Evolutionary conservation across 768 basidiomycete species (phyloP), one percentile per base, ranked within the genome.

Genomic region (Tulasnella sp.): DNA sequence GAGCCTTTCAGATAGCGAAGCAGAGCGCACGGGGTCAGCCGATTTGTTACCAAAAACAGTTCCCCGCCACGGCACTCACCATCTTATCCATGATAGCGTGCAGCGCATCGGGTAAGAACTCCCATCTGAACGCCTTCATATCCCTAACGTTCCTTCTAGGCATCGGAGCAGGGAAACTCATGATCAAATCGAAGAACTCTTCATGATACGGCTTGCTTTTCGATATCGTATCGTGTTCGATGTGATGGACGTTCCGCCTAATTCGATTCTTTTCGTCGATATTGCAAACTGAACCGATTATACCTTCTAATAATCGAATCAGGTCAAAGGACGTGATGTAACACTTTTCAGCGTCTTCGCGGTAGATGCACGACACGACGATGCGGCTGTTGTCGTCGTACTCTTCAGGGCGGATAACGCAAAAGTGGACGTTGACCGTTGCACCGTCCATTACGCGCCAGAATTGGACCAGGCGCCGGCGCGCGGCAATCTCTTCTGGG

Each of bases 201-300:
- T 93, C 93, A 76, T 88, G 91, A 14, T 90, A 91, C 0, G 87
- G 84, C 79, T 93, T 92, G 81, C 89, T 88, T 85, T 97, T 99
- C 37, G 92, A 92, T 3, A 98, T 90, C 0, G 96, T 97, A 74
- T 89, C 91, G 0, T 97, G 97, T 72, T 91, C 87, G 81, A 97
- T 91, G 34, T 93, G 94, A 82, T 99, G 96, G 38, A 99, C 85
- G 83, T 99, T 99, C 76, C 96, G 88, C 78, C 97, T 86, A 80
- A 98, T 97, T 72, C 97, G 87, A 81, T 98, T 98, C 87, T 97
- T 98, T 86, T 98, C 97, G 83, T 97, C 95, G 69, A 97, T 92
- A 38, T 90, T 91, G 81, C 97, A 96, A 71, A 91, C 87, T 3
- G 85, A 84, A 64, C 91, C 93, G 52, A 89, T 87, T 69, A 92